Conservation (phyloP, 805 yeast genomes). For the Ogataea henricii region DNA sequence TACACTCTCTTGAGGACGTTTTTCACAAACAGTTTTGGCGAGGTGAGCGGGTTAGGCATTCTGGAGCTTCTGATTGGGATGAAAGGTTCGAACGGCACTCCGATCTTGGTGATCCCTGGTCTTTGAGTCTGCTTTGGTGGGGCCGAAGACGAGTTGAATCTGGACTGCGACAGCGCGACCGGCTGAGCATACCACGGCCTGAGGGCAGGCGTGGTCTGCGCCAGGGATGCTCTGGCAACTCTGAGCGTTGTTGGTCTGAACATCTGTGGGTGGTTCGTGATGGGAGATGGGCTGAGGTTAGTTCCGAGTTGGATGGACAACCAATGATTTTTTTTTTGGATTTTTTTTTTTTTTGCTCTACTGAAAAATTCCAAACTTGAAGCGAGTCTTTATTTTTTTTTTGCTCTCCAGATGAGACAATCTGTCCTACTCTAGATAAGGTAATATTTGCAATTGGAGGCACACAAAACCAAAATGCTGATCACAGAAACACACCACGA, state of each 20-base stretch:
- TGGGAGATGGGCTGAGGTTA: too few relatives aligned
- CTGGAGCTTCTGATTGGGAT: conserved; percentile 52
- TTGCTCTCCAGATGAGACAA: not conserved
- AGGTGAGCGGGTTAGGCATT: conserved; percentile 40
- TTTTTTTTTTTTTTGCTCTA: not conserved
- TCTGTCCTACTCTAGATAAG: too few relatives aligned
- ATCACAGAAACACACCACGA: conserved; percentile 67
- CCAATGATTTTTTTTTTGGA: not conserved
- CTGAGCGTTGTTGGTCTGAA: not conserved
- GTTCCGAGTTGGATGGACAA: not conserved
- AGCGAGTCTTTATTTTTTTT: too few relatives aligned
- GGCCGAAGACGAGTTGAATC: conserved; percentile 18
- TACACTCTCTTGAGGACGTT: conserved; percentile 64
- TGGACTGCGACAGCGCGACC: conserved; percentile 3
- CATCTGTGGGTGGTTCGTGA: conserved; percentile 3
- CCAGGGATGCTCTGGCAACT: conserved; percentile 2
- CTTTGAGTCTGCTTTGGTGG: conserved; percentile 25
- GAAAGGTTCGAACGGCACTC: conserved; percentile 42
- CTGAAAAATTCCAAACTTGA: not conserved
- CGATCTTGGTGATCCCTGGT: conserved; percentile 36
- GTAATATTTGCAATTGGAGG: too few relatives aligned
- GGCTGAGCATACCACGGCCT: not conserved
- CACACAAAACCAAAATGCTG: too few relatives aligned
- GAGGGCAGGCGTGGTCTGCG: not conserved
- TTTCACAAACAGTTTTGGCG: conserved; percentile 45